Base-by-base conservation (phyloP, 1,284 basidiomycete genomes). In the Vanrija sp. region DNA sequence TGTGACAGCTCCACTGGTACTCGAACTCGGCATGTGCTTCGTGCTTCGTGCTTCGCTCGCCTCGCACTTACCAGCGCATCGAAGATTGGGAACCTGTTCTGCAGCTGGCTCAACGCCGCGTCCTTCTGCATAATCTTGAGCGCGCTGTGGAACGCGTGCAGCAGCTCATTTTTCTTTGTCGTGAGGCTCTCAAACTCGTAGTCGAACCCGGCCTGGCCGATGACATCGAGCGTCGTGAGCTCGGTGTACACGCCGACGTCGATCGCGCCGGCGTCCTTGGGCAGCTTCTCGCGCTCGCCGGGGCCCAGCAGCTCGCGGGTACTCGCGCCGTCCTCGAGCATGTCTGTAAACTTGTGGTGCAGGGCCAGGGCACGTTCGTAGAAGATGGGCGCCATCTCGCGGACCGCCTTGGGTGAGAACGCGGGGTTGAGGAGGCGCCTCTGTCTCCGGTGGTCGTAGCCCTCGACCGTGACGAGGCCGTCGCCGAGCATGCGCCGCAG, bases 171-270 rank as follows among this genome's bases (percentile, higher is more conserved):
- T 10, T 66, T 49, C 10, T 43, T 29, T 54, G 62, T 38, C 61
- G 48, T 18, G 55, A 64, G 25, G 65, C 58, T 43, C 63, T 28
- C n/a, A 38, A 86, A 84, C 6, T 73, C 60, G 71, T 86, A 86
- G 26, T 81, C 83, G 61, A 86, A 86, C 14, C 84, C 84, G 26
- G 86, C 83, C 40, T 83, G 77, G 9, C 85, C 85, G 51, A 89
- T 86, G 49, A 85, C 80, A 61, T 87, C 86, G 12, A 87, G 77
- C 3, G 84, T 84, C 14, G 83, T 81, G 19, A 82, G 80, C 2
- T 79, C 80, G 2, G 87, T 76, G 82, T 83, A 85, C 21, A 76
- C 65, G 44, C 84, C 71, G 14, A 81, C 80, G 58, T 88, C 84
- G 26, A 85, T 34, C 54, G 56, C 56, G 39, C 46, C 38, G 16